phyloP scores from a whole-genome alignment of 148 eudicot species.

The Rhododendron ovatum region DNA sequence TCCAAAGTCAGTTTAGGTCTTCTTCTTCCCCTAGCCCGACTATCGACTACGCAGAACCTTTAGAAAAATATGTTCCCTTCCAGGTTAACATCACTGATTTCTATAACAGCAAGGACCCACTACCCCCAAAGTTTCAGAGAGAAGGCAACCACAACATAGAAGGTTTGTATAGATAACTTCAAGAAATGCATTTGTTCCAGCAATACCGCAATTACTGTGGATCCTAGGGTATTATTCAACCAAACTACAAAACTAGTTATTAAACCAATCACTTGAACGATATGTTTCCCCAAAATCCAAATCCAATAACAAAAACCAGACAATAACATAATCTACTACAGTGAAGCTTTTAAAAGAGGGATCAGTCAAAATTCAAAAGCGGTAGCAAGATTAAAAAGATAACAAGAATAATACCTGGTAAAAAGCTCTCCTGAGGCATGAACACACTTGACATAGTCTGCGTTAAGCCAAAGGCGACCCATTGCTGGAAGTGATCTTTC shows the following conservation, averaged over 20 bases:
- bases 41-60: background rate
- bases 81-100: background rate
- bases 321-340: background rate
- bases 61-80: background rate
- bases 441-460: constrained; percentile 92
- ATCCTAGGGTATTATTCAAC: background rate
- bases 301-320: background rate
- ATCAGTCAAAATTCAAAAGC: background rate
- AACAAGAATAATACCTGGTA: constrained; percentile 55
- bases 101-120: background rate
- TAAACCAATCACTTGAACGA: background rate
- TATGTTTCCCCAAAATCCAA: background rate
- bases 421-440: constrained; percentile 77
- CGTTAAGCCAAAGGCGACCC: constrained; percentile 87
- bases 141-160: background rate
- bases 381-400: background rate
- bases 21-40: no score
- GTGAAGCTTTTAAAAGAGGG: background rate
- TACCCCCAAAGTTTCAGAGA: background rate
- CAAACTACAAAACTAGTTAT: background rate
- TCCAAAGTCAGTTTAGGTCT: no score
- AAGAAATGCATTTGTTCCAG: background rate
- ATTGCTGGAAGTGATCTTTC: constrained; percentile 73
- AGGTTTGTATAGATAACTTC: background rate
- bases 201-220: background rate